Conservation (phyloP, 345 rosid species). For the Euphorbia pulcherrima region DNA sequence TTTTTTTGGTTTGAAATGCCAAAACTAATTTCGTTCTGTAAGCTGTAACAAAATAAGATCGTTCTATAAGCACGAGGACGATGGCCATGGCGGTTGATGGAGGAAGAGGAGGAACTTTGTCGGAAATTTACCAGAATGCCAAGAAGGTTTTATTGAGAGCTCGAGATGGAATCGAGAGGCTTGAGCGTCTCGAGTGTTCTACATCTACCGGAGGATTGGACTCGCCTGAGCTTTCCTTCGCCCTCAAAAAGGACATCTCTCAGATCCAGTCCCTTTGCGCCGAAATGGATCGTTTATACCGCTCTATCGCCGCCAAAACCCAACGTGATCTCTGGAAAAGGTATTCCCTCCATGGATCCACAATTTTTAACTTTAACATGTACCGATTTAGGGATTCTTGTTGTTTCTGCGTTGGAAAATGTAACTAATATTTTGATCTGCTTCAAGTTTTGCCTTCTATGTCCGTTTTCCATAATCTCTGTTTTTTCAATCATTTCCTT, state of each 20-base stretch:
- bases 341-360: slow-evolving; percentile 21
- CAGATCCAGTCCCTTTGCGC: slow-evolving; percentile 72
- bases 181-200: slow-evolving; percentile 71
- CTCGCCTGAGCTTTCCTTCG: slow-evolving; percentile 65
- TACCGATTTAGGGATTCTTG: too few relatives aligned
- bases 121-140: slow-evolving; percentile 60
- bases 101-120: slow-evolving; percentile 67
- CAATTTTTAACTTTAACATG: too few relatives aligned
- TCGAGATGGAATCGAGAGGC: slow-evolving; percentile 74
- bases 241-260: slow-evolving; percentile 66
- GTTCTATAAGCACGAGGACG: not conserved
- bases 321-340: slow-evolving; percentile 98
- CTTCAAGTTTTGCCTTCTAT: not conserved
- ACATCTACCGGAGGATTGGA: slow-evolving; percentile 51
- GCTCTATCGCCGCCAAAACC: slow-evolving; percentile 61
- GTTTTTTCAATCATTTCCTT: not conserved
- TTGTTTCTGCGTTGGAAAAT: too few relatives aligned
- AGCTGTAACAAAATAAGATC: not conserved
- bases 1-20: not conserved
- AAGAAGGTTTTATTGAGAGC: slow-evolving; percentile 58
- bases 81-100: slow-evolving; percentile 46
- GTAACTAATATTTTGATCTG: too few relatives aligned
- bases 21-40: too few relatives aligned
- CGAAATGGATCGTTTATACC: slow-evolving; percentile 85
- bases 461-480: not conserved